Conservation (phyloP, 2,329 filamentous ascomycete genomes). For the Sporothrix dimorphospora region DNA sequence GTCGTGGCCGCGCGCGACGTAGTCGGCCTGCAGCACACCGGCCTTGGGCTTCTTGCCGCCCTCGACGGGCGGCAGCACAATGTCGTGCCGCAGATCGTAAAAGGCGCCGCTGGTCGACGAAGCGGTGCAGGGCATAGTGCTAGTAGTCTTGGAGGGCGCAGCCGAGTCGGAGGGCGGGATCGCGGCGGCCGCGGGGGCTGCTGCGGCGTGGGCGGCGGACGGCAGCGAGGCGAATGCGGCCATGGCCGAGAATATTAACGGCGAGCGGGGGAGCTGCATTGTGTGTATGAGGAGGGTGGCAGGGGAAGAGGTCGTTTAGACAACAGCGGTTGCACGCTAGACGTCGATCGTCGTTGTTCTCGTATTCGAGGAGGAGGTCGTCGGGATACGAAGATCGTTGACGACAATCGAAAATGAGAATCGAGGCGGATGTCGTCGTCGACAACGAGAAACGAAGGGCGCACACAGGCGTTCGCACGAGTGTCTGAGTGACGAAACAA, state of each 20-base stretch:
- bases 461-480: background rate
- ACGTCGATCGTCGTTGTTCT: background rate
- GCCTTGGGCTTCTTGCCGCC: conserved; percentile 51
- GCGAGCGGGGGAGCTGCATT: conserved; percentile 28
- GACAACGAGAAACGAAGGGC: background rate
- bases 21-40: conserved; percentile 52
- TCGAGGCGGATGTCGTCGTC: background rate
- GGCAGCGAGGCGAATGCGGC: conserved; percentile 21
- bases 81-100: conserved; percentile 62
- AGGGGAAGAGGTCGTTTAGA: background rate
- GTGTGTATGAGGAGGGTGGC: background rate
- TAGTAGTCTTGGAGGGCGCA: conserved; percentile 41
- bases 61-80: conserved; percentile 49
- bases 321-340: conserved; percentile 2
- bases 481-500: background rate
- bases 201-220: background rate
- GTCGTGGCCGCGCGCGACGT: conserved; percentile 72
- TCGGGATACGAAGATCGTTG: background rate
- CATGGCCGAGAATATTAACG: conserved; percentile 26
- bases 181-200: background rate
- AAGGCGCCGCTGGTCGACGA: conserved; percentile 60
- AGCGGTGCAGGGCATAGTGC: conserved; percentile 57
- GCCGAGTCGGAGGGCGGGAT: background rate
- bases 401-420: background rate
- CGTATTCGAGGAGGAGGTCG: background rate